A percentile compares a stretch with the other conserved stretches of the same genome.
Conservation (phyloP, 306 rosid species). For the Vachellia pachyceras region DNA sequence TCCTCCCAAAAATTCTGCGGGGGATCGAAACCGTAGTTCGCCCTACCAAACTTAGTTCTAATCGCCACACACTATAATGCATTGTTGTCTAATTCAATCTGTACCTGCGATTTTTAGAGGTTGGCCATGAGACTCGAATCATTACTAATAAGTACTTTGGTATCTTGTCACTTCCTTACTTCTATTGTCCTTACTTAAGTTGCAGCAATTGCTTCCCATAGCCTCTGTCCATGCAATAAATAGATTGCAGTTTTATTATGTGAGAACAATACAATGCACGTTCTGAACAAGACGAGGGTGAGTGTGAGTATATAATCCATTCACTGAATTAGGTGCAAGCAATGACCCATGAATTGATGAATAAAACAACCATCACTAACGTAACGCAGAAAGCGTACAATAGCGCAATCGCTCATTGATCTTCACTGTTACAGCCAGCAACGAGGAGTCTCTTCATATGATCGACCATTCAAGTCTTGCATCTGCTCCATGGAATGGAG, state of each 20-base stretch:
- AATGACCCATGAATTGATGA: slow-evolving; percentile 24
- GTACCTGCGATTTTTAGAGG: background rate
- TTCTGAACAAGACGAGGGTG: slow-evolving; percentile 17
- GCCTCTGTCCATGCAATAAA: background rate
- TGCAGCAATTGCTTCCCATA: background rate
- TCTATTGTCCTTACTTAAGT: background rate
- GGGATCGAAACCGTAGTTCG: too few species aligned
- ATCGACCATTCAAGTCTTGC: slow-evolving; percentile 61
- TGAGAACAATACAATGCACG: background rate
- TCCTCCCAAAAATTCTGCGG: background rate
- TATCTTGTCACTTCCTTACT: background rate
- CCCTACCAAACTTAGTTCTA: too few species aligned
- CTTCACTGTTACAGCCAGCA: slow-evolving; percentile 48
- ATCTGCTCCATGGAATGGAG: slow-evolving; percentile 87
- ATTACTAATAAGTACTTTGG: background rate
- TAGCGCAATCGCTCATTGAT: slow-evolving; percentile 38
- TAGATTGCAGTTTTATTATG: background rate
- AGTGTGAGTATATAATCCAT: background rate
- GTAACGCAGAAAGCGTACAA: too few species aligned
- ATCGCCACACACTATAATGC: background rate
- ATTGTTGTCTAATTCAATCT: background rate
- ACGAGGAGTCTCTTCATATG: slow-evolving; percentile 75
- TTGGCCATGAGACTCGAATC: background rate
- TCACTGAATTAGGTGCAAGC: slow-evolving; percentile 14
- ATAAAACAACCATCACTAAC: slow-evolving; percentile 11